Conservation (phyloP, 441 rosid species). For the Erysimum cheiri region DNA sequence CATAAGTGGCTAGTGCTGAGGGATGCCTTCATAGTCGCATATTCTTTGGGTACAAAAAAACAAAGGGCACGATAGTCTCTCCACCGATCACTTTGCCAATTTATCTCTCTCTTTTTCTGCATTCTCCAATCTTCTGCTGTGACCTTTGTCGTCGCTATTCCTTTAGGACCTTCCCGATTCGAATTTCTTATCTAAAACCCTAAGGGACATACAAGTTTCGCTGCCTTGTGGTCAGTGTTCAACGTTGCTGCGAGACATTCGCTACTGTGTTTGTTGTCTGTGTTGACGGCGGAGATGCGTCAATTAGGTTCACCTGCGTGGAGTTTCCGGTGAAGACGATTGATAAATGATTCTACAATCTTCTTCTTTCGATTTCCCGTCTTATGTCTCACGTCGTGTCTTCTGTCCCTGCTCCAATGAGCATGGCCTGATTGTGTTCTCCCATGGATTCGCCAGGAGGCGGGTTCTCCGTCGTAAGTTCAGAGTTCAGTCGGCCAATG, state of each 20-base stretch:
- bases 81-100: conserved; percentile 15
- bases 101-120: conserved; percentile 23
- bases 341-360: conserved; percentile 65
- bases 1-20: neutral
- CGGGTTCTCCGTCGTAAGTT: conserved; percentile 32
- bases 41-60: neutral
- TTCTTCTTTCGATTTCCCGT: conserved; percentile 46
- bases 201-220: conserved; percentile 5
- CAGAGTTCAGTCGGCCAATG: conserved; percentile 12
- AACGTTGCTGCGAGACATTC: conserved; percentile 20
- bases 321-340: conserved; percentile 35
- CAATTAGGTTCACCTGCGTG: conserved; percentile 31
- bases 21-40: neutral
- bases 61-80: neutral
- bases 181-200: conserved; percentile 9
- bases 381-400: conserved; percentile 43
- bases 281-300: conserved; percentile 36
- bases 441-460: conserved; percentile 37
- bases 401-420: conserved; percentile 57
- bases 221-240: neutral
- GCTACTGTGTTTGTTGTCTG: conserved; percentile 26
- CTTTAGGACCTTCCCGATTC: neutral
- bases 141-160: neutral
- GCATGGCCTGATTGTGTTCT: conserved; percentile 35
- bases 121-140: neutral